A percentile compares a stretch with the other conserved stretches of the same genome.
Conservation (phyloP, 1,139 yeast genomes). For the Debaryomycetaceae sp. region DNA sequence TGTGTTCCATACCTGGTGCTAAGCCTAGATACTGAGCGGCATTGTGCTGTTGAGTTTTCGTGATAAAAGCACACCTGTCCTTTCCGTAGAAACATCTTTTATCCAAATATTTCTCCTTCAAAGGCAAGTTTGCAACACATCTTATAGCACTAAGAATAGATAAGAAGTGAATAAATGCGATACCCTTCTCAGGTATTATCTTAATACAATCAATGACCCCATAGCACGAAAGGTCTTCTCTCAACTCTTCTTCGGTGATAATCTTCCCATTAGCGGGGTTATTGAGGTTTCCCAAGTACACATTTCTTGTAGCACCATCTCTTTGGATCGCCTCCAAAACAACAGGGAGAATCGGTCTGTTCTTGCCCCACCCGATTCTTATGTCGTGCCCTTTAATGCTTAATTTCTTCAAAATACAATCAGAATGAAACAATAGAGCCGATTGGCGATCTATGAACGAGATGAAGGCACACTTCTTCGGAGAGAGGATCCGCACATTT, state of each 20-base stretch:
- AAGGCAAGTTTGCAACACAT: slow-evolving; percentile 56
- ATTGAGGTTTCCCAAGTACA: slow-evolving; percentile 74
- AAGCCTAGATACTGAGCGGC: slow-evolving; percentile 94
- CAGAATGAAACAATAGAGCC: slow-evolving; percentile 59
- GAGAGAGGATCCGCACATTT: slow-evolving; percentile 55
- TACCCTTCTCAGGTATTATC: slow-evolving; percentile 55
- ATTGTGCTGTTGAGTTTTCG: slow-evolving; percentile 93
- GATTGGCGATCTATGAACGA: slow-evolving; percentile 61
- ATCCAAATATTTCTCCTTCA: slow-evolving; percentile 52
- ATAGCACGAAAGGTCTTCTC: slow-evolving; percentile 46
- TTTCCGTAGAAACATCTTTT: slow-evolving; percentile 60
- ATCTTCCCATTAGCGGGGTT: slow-evolving; percentile 42
- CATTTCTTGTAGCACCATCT: slow-evolving; percentile 90
- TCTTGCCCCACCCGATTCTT: slow-evolving; percentile 68
- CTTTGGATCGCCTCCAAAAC: slow-evolving; percentile 73
- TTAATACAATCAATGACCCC: slow-evolving; percentile 59
- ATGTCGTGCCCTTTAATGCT: slow-evolving; percentile 56
- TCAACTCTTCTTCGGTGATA: slow-evolving; percentile 56
- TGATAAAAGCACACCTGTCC: slow-evolving; percentile 69
- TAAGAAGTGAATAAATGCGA: slow-evolving; percentile 60
- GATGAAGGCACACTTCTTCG: slow-evolving; percentile 59
- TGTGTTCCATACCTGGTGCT: slow-evolving; percentile 85
- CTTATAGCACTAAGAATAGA: slow-evolving; percentile 55
- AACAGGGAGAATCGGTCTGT: slow-evolving; percentile 62
- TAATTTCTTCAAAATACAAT: slow-evolving; percentile 55